Evolutionary conservation across 129 eudicot species (phyloP).

Genomic region (Flaveria bidentis): DNA sequence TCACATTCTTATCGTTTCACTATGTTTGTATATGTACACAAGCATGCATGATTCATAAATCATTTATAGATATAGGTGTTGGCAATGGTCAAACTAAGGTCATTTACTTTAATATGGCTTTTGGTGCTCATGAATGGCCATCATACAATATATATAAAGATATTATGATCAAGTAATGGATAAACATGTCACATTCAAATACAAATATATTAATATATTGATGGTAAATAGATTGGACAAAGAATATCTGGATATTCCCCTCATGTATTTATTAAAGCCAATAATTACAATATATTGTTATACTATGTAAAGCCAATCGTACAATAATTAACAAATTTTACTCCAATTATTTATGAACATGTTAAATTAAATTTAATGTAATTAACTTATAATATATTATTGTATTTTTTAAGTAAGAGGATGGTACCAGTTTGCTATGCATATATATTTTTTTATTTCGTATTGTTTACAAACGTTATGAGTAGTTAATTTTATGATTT

Average conservation of each 20-base stretch:
- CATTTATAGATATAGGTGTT: conserved; percentile 5
- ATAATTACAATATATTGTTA: background rate
- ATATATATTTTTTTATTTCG: too few species aligned
- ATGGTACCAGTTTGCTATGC: too few species aligned
- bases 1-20: background rate
- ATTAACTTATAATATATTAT: too few species aligned
- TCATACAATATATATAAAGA: background rate
- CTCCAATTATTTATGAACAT: too few species aligned
- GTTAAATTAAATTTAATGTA: too few species aligned
- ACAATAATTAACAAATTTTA: too few species aligned
- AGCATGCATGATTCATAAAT: background rate
- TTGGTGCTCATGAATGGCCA: conserved; percentile 38
- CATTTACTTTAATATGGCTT: conserved; percentile 25
- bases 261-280: background rate
- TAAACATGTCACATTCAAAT: conserved; percentile 11
- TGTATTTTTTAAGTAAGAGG: too few species aligned
- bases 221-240: background rate
- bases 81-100: conserved; percentile 7
- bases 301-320: too few species aligned
- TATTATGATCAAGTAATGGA: background rate
- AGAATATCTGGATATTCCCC: conserved; percentile 19
- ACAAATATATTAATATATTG: background rate
- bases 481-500: too few species aligned
- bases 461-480: too few species aligned
- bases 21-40: background rate